Evolutionary conservation across 768 basidiomycete species (phyloP), one percentile per base, ranked within the genome.

Genomic region (Gautieria morchelliformis): DNA sequence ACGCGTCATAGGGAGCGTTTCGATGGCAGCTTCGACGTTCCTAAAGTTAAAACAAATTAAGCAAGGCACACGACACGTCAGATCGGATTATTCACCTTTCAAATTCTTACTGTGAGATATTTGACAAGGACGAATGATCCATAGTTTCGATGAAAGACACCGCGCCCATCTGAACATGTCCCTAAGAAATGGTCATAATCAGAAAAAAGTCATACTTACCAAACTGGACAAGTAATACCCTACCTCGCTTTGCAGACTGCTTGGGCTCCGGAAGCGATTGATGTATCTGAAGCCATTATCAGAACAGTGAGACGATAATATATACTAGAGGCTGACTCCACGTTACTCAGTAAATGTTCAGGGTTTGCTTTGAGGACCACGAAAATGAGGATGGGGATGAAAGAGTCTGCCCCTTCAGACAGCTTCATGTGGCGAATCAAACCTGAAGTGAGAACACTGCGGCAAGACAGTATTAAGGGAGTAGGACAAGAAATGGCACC

Each of bases 101-200:
- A 58, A 99, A 99, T 61, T 97, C 92, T 45, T 88, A 86, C 67
- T 93, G 89, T 0, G 89, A 82, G 60, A 98, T 97, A 63, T 89
- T 86, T n/a, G 93, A 95, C 44, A 99, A 72, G 8, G 89, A 89
- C 0, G 92, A 87, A 58, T 94, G 89, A 67, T 98, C 96, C 91
- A 99, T 93, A 0, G 93, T 90, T 71, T 99, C 96, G 60, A 99
- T 93, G 68, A 97, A 99, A 1, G 91, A 89, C 37, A 98, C 90
- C 1, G 96, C 93, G 4, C 93, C 96, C 82, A 88, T 94, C 93
- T 97, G 59, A 48, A 33, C 40, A n/a, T 30, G 37, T 19, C 24
- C 12, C 2, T 22, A 27, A 7, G 19, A 53, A n/a, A 15, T 12
- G 39, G 33, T 27, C 15, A 30, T 2, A 4, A 27, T 11, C n/a